Conservation (phyloP, 192 early-diverging fungal genomes). For the Mortierella antarctica region DNA sequence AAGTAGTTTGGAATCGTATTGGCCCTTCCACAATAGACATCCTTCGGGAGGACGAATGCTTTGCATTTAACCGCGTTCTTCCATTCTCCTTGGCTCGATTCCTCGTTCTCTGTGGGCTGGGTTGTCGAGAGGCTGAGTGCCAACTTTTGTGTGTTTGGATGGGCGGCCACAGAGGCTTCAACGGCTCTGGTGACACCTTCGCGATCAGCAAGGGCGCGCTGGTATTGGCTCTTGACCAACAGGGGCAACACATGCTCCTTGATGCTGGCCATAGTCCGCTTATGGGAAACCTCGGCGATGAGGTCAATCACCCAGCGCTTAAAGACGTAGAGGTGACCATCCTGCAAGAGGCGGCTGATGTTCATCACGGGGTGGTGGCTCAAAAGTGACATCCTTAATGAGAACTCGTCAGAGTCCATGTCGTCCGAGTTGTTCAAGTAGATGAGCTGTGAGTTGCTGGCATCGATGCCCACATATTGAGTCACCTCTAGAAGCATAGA, state of each 20-base stretch:
- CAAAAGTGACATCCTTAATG: conserved; percentile 65
- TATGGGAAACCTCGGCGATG: conserved; percentile 60
- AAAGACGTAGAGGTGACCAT: conserved; percentile 94
- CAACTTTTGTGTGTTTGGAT: conserved; percentile 44
- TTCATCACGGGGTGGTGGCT: conserved; percentile 83
- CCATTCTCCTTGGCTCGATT: conserved; percentile 55
- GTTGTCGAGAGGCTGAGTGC: conserved; percentile 44
- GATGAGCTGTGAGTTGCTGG: conserved; percentile 55
- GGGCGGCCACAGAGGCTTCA: conserved; percentile 15
- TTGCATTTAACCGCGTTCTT: conserved; percentile 61
- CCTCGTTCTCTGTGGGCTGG: conserved; percentile 21
- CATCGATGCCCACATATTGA: conserved; percentile 65
- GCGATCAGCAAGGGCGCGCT: conserved; percentile 70
- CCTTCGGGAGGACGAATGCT: conserved; percentile 68
- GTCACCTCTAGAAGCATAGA: conserved; percentile 34
- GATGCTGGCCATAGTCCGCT: conserved; percentile 78
- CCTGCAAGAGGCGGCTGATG: conserved; percentile 84
- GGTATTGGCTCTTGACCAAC: conserved; percentile 88
- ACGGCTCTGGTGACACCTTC: conserved; percentile 69
- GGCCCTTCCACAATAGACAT: conserved; percentile 83
- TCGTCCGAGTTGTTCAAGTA: conserved; percentile 56
- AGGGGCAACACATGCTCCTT: conserved; percentile 87
- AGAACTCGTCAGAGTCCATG: conserved; percentile 45
- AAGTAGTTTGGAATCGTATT: conserved; percentile 86
- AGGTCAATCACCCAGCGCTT: conserved; percentile 94